A percentile compares a stretch with the other conserved stretches of the same genome.
Conservation (phyloP, 108 stramenopile genomes). For the Aureococcus anophagefferens region DNA sequence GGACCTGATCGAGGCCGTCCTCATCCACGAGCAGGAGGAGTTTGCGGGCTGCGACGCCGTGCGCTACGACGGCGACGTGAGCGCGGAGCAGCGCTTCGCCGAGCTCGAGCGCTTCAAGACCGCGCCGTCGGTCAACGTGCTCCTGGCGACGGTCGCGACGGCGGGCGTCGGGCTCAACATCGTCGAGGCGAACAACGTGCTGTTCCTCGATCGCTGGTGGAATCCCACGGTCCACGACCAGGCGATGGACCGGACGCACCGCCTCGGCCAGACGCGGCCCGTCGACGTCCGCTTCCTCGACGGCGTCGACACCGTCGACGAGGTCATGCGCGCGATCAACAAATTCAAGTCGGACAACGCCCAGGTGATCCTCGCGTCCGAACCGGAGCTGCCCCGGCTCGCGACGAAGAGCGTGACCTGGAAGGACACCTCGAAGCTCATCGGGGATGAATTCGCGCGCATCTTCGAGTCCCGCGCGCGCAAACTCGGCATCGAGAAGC, state of each 20-base stretch:
- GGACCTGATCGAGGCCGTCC: constrained; percentile 39
- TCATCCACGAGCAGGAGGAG: constrained; percentile 20
- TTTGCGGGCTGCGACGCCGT: constrained; percentile 19
- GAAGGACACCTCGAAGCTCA: no score
- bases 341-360: constrained; percentile 30
- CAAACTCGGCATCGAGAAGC: no score
- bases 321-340: constrained; percentile 37
- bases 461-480: no score
- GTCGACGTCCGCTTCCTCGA: constrained; percentile 37
- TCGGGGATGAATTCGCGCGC: no score
- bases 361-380: constrained; percentile 19
- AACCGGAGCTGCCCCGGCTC: no score
- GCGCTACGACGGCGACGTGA: constrained; percentile 42
- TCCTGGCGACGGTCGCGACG: constrained; percentile 36
- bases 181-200: constrained; percentile 33
- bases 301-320: constrained; percentile 27
- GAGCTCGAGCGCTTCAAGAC: constrained; percentile 35
- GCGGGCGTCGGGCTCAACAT: constrained; percentile 45
- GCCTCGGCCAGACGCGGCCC: constrained; percentile 45
- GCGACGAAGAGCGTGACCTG: no score
- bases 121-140: constrained; percentile 16
- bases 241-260: constrained; percentile 47
- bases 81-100: constrained; percentile 10
- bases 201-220: constrained; percentile 23
- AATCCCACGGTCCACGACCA: constrained; percentile 35